Evolutionary conservation across 768 basidiomycete species (phyloP).

Genomic region (button mushroom (Agaricus bisporus)): DNA sequence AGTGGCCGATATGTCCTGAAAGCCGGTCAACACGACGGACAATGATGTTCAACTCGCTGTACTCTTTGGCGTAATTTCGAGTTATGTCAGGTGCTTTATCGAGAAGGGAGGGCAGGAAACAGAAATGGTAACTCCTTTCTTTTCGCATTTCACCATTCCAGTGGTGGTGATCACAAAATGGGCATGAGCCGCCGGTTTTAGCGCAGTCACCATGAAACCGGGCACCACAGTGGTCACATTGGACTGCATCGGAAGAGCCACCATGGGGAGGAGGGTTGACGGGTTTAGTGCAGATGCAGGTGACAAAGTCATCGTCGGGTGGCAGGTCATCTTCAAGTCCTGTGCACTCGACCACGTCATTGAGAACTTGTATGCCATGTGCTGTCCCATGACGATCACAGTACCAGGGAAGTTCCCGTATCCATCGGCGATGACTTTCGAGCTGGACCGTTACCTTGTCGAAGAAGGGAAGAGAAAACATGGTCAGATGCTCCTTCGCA

Average conservation of each 20-base stretch:
- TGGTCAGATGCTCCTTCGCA: slow-evolving; percentile 61
- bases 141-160: slow-evolving; percentile 86
- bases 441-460: slow-evolving; percentile 69
- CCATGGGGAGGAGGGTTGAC: slow-evolving; percentile 79
- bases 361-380: slow-evolving; percentile 59
- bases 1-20: slow-evolving; percentile 70
- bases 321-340: slow-evolving; percentile 75
- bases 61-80: slow-evolving; percentile 72
- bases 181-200: slow-evolving; percentile 84
- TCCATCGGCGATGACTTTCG: slow-evolving; percentile 61
- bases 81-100: slow-evolving; percentile 72
- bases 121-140: slow-evolving; percentile 79
- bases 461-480: slow-evolving; percentile 69
- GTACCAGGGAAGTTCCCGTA: slow-evolving; percentile 75
- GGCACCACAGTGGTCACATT: slow-evolving; percentile 86
- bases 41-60: slow-evolving; percentile 74
- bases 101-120: slow-evolving; percentile 67
- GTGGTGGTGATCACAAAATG: slow-evolving; percentile 88
- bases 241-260: slow-evolving; percentile 73
- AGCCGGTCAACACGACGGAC: slow-evolving; percentile 76
- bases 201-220: slow-evolving; percentile 84
- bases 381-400: slow-evolving; percentile 58
- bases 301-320: slow-evolving; percentile 75
- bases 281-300: slow-evolving; percentile 74
- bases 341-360: slow-evolving; percentile 73